These are phyloP conservation scores for Hemisphaericaspora nanyangensis DNA, from an alignment of 805 yeast genomes.

Conservation along the genomic window DNA sequence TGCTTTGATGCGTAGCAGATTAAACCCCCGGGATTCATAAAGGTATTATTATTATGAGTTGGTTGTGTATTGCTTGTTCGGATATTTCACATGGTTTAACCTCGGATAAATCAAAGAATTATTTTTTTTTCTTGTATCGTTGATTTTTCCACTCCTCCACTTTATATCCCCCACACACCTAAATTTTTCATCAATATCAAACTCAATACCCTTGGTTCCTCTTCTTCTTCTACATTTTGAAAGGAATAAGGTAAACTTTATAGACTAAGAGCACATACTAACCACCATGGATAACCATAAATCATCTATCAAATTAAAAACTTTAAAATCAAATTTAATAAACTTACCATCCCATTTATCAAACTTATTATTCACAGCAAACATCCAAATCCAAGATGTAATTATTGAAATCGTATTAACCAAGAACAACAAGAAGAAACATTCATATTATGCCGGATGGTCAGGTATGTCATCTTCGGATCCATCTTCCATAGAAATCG, in stretches of 20 bases:
- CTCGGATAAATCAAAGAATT: not conserved
- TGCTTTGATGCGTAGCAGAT: too few species aligned
- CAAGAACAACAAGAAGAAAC: slow-evolving; percentile 10
- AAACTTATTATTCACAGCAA: slow-evolving; percentile 44
- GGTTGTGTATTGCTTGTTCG: too few species aligned
- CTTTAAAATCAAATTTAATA: slow-evolving; percentile 46
- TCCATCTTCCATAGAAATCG: slow-evolving; percentile 50
- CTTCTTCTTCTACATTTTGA: too few species aligned
- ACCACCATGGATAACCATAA: slow-evolving; percentile 41
- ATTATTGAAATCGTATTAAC: slow-evolving; percentile 46
- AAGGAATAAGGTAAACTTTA: too few species aligned
- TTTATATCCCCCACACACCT: not conserved
- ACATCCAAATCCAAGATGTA: slow-evolving; percentile 55
- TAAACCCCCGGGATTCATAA: too few species aligned
- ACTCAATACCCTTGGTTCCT: too few species aligned
- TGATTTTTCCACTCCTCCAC: not conserved
- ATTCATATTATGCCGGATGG: slow-evolving; percentile 57
- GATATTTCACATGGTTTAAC: too few species aligned
- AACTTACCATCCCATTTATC: slow-evolving; percentile 51
- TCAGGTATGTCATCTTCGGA: slow-evolving; percentile 48
- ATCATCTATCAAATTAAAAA: slow-evolving; percentile 25
- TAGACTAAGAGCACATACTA: too few species aligned
- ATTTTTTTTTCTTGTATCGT: not conserved
- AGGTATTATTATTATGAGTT: too few species aligned
- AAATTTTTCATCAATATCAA: too few species aligned